Evolutionary conservation across 768 basidiomycete genomes (phyloP).

Genomic region (Macrolepiota fuliginosa): DNA sequence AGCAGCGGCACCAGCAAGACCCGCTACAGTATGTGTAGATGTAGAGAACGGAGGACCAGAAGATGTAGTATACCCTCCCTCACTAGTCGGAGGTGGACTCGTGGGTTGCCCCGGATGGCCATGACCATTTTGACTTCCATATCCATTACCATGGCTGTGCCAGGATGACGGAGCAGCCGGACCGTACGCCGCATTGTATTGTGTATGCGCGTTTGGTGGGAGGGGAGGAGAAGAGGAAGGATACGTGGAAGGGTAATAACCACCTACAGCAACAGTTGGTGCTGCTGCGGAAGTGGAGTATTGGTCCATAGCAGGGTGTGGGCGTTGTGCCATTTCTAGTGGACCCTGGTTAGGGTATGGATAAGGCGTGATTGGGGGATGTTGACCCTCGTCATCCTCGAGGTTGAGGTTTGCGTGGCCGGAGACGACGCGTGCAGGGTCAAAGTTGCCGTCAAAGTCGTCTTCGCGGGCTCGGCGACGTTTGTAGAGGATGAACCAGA

Average conservation of each 20-base stretch:
- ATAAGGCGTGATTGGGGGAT: not conserved
- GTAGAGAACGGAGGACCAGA: not conserved
- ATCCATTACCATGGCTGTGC: not conserved
- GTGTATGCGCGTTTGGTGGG: not conserved
- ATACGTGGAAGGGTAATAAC: not conserved
- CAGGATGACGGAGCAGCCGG: not conserved
- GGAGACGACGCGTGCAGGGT: constrained; percentile 26
- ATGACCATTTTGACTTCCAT: not conserved
- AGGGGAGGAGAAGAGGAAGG: not conserved
- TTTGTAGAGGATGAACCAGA: constrained; percentile 26
- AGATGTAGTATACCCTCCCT: constrained; percentile 4
- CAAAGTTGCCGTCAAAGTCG: constrained; percentile 41
- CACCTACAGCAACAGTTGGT: not conserved
- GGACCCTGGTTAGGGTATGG: not conserved
- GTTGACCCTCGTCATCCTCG: not conserved
- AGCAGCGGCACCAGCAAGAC: not conserved
- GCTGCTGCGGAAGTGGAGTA: not conserved
- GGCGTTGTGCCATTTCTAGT: not conserved
- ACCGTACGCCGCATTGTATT: not conserved
- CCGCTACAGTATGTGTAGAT: not conserved
- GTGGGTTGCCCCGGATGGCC: not conserved
- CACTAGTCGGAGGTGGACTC: not conserved
- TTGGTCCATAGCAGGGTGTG: not conserved
- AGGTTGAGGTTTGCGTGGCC: not conserved
- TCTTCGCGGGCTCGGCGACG: constrained; percentile 20